Conservation (phyloP, 805 yeast genomes). For the Wickerhamiella siamensis region DNA sequence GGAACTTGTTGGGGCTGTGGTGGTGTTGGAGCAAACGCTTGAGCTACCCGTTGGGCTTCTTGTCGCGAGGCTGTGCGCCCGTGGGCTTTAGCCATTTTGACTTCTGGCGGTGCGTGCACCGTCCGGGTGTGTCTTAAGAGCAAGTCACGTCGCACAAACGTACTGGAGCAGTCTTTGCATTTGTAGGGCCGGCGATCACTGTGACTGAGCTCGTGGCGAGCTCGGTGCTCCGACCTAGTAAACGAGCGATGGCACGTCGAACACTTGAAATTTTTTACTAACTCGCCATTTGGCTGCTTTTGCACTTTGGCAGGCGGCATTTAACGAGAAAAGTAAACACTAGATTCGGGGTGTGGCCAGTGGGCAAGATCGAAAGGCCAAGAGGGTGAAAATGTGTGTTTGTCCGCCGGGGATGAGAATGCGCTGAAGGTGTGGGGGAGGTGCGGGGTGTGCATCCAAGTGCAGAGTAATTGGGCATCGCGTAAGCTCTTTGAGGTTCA, state of each 20-base stretch:
- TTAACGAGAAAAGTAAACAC: background rate
- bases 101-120: constrained; percentile 36
- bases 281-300: constrained; percentile 7
- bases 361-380: background rate
- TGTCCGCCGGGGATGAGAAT: too few relatives aligned
- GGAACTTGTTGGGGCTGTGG: background rate
- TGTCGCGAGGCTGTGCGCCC: background rate
- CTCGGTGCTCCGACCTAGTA: constrained; percentile 64
- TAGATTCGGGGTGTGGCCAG: too few relatives aligned
- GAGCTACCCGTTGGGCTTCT: constrained; percentile 4
- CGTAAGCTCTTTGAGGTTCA: too few relatives aligned
- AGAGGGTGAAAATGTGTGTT: background rate
- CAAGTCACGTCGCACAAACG: constrained; percentile 65
- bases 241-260: constrained; percentile 69
- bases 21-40: background rate
- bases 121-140: constrained; percentile 67
- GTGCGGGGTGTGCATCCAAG: background rate
- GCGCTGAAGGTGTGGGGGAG: background rate
- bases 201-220: constrained; percentile 67
- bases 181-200: constrained; percentile 70
- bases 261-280: constrained; percentile 58
- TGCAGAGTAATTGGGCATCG: too few relatives aligned
- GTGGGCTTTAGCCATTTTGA: background rate
- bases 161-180: constrained; percentile 52
- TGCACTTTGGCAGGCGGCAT: background rate